phyloP scores from a whole-genome alignment of 176 grass and related monocot genomes.

The Panicum miliaceum region DNA sequence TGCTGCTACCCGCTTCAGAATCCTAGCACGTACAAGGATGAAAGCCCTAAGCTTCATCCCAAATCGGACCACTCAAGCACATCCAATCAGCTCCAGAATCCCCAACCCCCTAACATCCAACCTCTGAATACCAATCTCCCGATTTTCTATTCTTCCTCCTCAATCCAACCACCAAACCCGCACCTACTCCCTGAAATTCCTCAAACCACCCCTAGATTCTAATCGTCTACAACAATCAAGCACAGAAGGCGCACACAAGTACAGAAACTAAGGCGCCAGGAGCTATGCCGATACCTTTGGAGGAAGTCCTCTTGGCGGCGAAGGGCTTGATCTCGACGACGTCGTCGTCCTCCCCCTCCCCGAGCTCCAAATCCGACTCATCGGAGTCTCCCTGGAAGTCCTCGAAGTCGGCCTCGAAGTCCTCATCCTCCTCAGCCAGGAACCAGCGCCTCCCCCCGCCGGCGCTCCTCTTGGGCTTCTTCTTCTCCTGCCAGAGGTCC shows the following conservation, averaged over 20 bases:
- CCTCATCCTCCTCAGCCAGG: constrained; percentile 48
- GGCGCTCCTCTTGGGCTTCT: constrained; percentile 50
- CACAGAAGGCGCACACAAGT: neutral
- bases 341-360: constrained; percentile 36
- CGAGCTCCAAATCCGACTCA: constrained; percentile 52
- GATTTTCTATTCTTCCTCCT: neutral
- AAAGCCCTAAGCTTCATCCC: neutral
- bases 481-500: constrained; percentile 68
- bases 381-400: constrained; percentile 56
- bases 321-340: constrained; percentile 58
- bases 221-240: constrained; percentile 36
- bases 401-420: constrained; percentile 82
- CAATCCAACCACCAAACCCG: constrained; percentile 15
- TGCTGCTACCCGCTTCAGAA: neutral
- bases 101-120: neutral
- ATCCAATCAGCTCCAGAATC: constrained; percentile 3
- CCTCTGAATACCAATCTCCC: neutral
- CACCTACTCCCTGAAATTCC: neutral
- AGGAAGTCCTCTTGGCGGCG: constrained; percentile 45
- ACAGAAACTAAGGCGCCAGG: neutral
- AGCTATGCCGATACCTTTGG: constrained; percentile 46
- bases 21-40: neutral
- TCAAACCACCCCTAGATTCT: neutral
- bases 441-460: constrained; percentile 23
- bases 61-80: neutral